A percentile compares a stretch with the other conserved stretches of the same genome.
phyloP scores from a whole-genome alignment of 768 basidiomycete species.

The Suillus spraguei region DNA sequence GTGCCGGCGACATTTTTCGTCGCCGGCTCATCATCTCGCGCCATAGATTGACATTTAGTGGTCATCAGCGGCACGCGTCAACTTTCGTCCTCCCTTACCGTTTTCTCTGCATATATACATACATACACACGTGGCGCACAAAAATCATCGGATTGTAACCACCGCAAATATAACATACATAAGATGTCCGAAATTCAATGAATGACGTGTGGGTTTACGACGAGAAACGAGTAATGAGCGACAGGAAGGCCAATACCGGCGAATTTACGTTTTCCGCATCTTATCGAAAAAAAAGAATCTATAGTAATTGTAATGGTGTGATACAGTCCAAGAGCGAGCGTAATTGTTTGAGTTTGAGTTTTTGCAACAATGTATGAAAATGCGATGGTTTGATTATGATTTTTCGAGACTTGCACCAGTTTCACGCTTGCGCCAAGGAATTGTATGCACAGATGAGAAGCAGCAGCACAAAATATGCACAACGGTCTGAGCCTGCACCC shows the following conservation, averaged over 20 bases:
- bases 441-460: background rate
- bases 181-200: background rate
- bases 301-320: conserved; percentile 1
- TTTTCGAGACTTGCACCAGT: conserved; percentile 18
- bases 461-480: background rate
- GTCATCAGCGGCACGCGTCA: background rate
- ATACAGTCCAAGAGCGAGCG: conserved; percentile 3
- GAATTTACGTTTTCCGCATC: background rate
- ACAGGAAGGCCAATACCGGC: background rate
- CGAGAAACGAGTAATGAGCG: background rate
- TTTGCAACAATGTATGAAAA: background rate
- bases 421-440: background rate
- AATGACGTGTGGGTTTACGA: background rate
- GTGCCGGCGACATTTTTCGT: background rate
- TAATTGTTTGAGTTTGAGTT: background rate
- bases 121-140: background rate
- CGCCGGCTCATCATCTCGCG: background rate
- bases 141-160: background rate
- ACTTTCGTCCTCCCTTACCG: background rate
- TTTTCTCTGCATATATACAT: background rate
- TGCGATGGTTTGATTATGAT: conserved; percentile 9
- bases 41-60: background rate
- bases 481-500: conserved; percentile 4
- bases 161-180: background rate
- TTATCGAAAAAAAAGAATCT: background rate